Base-by-base conservation (phyloP, 495 filamentous ascomycete genomes). In the Penicillium coprophilum region DNA sequence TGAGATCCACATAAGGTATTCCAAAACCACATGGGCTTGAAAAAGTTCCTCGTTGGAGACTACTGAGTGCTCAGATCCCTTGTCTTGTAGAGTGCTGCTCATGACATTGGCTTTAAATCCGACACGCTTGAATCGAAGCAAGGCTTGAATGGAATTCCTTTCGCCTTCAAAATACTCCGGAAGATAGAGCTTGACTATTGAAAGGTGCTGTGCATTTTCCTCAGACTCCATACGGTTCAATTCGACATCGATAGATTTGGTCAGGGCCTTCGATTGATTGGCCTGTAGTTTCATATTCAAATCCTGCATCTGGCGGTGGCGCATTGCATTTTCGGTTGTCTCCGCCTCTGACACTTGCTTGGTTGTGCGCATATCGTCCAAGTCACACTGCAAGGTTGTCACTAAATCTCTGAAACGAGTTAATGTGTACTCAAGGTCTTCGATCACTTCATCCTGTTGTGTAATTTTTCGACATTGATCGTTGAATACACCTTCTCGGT, bases 271-370 rank as follows among this genome's bases (percentile, higher is more conserved):
- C 12, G 89, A 81, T 21, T 90, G 91, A 11, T 92, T 93, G 36
- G 86, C 81, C 62, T 96, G 92, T 32, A 98, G 83, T 63, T 94
- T 92, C 82, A 92, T 82, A 71, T 96, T 97, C 40, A 98, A 80
- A 69, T 98, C 92, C 82, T 95, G 86, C 90, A 97, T 96, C 20
- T 91, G 90, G 49, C 91, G 82, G 32, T 92, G 96, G 30, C 91
- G 87, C 55, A 81, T 87, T 38, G 83, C 88, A 20, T 97, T 81
- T 59, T 97, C 88, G 61, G 91, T 90, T 6, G 92, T 88, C 66
- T 97, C 93, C 4, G 87, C 86, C 65, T 98, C 95, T 1, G 92
- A 91, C 44, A 97, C 87, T 57, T 94, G 89, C 53, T 93, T 89
- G 31, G 90, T 92, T 12, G 92, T 88, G 46, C 88, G 83, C 83